Base-by-base conservation (phyloP, 2,329 filamentous ascomycete species). In the Xylogone sp. region DNA sequence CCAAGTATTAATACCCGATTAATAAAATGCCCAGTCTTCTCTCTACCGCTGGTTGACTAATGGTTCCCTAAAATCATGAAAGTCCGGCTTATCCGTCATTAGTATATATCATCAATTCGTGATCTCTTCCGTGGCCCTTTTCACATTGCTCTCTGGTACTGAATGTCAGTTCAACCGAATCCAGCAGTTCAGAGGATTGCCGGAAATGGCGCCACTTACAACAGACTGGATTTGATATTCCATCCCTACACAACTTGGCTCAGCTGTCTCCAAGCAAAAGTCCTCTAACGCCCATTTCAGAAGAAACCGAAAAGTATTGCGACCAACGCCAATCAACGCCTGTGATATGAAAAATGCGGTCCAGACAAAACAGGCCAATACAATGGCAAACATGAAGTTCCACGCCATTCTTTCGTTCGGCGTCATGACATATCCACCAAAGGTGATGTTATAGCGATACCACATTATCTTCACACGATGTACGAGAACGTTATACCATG, bases 361-460 rank as follows among this genome's bases (percentile, higher is more conserved):
- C 34, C 10, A 18, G n/a, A 6, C 12, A 16, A 39, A 39, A 39
- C 34, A 39, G 10, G n/a, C n/a, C 34, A 39, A 9, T 16, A 16
- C 34, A 39, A 16, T 8, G 1, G 73, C 34, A 21, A 73, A 64
- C 45, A 73, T 68, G 5, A 64, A 60, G 53, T 75, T 74, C 52
- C 71, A 65, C 10, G 70, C 64, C 8, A 69, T 55, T 51, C 73
- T 76, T 56, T 76, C 72, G 45, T 59, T 64, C 1, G 70, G 65
- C 0, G 69, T 73, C 68, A 75, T 67, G 21, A 73, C 64, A 54
- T 74, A 75, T 6, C 71, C 58, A 5, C 69, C 68, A 50, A 70
- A 74, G 2, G 72, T 75, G 45, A 75, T 71, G 57, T 75, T 71
- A 54, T 74, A 75, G 49, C 68, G 71, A 55, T 75, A 74, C 34